Evolutionary conservation across 805 yeast genomes (phyloP).

Genomic region (Ogataea salicorniae): DNA sequence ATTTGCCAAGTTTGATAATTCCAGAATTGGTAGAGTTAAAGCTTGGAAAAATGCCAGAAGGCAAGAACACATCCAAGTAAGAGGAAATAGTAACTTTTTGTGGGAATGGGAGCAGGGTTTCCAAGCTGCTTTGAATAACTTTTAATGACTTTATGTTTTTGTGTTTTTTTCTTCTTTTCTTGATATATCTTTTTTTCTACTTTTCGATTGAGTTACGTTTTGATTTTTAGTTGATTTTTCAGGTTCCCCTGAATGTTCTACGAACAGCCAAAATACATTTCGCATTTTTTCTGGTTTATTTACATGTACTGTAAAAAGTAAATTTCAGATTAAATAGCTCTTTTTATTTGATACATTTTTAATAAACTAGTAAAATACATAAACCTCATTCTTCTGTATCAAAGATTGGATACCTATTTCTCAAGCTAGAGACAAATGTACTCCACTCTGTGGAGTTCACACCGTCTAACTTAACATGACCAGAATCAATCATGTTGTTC

Average conservation of each 20-base stretch:
- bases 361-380: background rate
- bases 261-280: no score
- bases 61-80: slow-evolving; percentile 50
- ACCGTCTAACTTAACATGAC: slow-evolving; percentile 17
- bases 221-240: no score
- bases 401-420: slow-evolving; percentile 18
- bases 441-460: slow-evolving; percentile 20
- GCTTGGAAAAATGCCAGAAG: slow-evolving; percentile 66
- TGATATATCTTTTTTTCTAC: background rate
- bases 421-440: slow-evolving; percentile 13
- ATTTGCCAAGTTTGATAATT: slow-evolving; percentile 65
- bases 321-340: no score
- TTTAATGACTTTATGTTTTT: slow-evolving; percentile 22
- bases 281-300: no score
- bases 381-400: slow-evolving; percentile 16
- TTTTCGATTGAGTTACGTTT: background rate
- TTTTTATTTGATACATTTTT: background rate
- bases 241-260: no score
- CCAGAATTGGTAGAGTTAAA: slow-evolving; percentile 65
- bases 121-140: slow-evolving; percentile 49
- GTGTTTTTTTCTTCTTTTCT: background rate
- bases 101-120: slow-evolving; percentile 96
- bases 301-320: no score
- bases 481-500: slow-evolving; percentile 16
- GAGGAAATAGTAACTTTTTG: slow-evolving; percentile 51